Percentiles rank a stretch among this genome's conserved stretches.
Conservation (phyloP, 768 basidiomycete species). For the Termitomyces sp. region DNA sequence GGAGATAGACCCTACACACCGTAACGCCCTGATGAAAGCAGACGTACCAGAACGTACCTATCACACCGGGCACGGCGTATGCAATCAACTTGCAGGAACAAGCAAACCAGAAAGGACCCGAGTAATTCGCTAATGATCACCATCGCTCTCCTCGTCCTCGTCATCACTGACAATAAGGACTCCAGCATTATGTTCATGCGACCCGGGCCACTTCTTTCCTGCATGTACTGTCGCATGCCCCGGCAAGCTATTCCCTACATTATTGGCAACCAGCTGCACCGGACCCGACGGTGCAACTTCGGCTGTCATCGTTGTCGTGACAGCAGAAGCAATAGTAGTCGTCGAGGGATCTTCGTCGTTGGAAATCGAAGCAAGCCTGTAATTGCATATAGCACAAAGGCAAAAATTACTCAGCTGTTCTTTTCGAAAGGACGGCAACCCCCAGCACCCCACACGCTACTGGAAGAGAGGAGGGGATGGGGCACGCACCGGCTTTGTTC, state of each 20-base stretch:
- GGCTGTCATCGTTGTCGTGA: background rate
- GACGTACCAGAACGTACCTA: constrained; percentile 9
- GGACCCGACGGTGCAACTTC: background rate
- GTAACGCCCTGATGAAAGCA: background rate
- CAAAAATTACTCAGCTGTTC: constrained; percentile 17
- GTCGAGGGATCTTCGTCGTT: constrained; percentile 18
- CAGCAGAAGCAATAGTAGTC: background rate
- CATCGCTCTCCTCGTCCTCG: constrained; percentile 17
- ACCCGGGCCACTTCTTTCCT: constrained; percentile 40
- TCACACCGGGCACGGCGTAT: background rate
- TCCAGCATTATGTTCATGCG: constrained; percentile 27
- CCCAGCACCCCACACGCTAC: constrained; percentile 5
- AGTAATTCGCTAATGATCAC: constrained; percentile 4
- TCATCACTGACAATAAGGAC: constrained; percentile 41
- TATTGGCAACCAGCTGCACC: background rate
- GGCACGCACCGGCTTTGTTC: constrained; percentile 49
- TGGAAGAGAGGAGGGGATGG: background rate
- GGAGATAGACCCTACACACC: background rate
- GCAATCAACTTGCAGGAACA: background rate
- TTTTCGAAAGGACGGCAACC: background rate
- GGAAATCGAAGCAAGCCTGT: constrained; percentile 22
- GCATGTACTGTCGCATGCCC: constrained; percentile 8
- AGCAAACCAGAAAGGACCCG: background rate
- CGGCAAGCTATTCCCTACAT: background rate
- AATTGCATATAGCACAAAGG: constrained; percentile 15